Base-by-base conservation (phyloP, 164 flowering plant species). In the Taxillus chinensis region DNA sequence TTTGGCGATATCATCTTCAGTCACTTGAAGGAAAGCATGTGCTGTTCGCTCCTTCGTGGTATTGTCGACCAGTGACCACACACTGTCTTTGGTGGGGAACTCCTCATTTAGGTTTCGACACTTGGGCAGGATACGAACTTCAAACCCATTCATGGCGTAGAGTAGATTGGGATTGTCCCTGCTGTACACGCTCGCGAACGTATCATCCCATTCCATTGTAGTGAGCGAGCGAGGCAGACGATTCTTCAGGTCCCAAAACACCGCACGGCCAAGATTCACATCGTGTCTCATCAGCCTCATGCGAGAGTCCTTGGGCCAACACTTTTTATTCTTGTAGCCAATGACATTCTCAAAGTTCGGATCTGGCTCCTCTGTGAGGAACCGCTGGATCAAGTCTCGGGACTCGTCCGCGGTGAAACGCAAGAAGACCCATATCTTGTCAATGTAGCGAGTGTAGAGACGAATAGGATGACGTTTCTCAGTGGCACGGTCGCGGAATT, bases 201-300 rank as follows among this genome's bases (percentile, higher is more conserved):
- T 78, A 73, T 89, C 87, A 75, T 95, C 99, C 99, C 99, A 95
- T 78, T 95, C 99, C 72, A 95, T 68, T 4, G 99, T 95, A 42
- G 99, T 95, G 59, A 91, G 86, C 68, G 98, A 91, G 71, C 99
- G 74, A 66, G 99, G 99, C 65, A 95, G 92, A 38, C 99, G 93
- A 56, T 95, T 95, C 81, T 91, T 95, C 99, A 95, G 91, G 62
- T 95, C 99, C 99, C 99, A 95, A 69, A 95, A 95, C 53, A 95
- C 99, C 83, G 98, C 92, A 65, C 99, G 82, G 41, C 99, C 99
- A 69, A 95, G 90, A 70, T 95, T 95, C 3, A 95, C 99, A 81
- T 95, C 99, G 75, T 95, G 99, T 69, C 92, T 95, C 99, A 95
- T 95, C 42, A 95, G 96, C 76, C 99, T 83, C 99, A 95, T 95